Evolutionary conservation across 768 basidiomycete species (phyloP).

Genomic region (Leucogyrophana mollusca): DNA sequence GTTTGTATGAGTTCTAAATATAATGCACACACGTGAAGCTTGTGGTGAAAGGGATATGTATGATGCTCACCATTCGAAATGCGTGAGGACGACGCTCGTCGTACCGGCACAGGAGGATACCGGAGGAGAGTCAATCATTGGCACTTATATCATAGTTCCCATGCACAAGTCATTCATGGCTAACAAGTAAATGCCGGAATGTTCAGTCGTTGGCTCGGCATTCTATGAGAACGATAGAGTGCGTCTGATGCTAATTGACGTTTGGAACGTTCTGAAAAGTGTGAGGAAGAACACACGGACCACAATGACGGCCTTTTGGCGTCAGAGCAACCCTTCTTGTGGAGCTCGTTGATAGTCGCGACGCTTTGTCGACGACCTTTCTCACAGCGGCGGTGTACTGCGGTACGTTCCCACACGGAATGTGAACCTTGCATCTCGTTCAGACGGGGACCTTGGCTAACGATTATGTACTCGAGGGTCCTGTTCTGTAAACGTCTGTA

Average conservation of each 20-base stretch:
- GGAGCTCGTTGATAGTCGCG: constrained; percentile 4
- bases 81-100: too few species aligned
- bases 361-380: constrained; percentile 4
- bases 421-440: neutral
- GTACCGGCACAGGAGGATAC: too few species aligned
- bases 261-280: constrained; percentile 3
- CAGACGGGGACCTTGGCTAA: constrained; percentile 14
- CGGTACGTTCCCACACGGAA: constrained; percentile 21
- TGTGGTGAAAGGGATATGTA: too few species aligned
- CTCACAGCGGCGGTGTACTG: constrained; percentile 7
- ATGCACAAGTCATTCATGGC: too few species aligned
- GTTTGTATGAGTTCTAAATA: constrained; percentile 1
- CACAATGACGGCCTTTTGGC: constrained; percentile 9
- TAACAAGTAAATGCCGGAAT: too few species aligned
- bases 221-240: too few species aligned
- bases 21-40: neutral
- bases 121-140: too few species aligned
- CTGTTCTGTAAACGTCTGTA: neutral
- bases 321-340: constrained; percentile 8
- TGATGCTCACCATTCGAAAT: too few species aligned
- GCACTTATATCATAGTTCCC: too few species aligned
- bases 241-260: constrained; percentile 1
- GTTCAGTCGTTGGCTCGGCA: too few species aligned
- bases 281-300: constrained; percentile 3
- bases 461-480: constrained; percentile 4